Percentiles rank a stretch among this genome's conserved stretches.
These are phyloP conservation scores for Didymella pomorum DNA, from an alignment of 2,329 filamentous ascomycete genomes.

Conservation along the genomic window DNA sequence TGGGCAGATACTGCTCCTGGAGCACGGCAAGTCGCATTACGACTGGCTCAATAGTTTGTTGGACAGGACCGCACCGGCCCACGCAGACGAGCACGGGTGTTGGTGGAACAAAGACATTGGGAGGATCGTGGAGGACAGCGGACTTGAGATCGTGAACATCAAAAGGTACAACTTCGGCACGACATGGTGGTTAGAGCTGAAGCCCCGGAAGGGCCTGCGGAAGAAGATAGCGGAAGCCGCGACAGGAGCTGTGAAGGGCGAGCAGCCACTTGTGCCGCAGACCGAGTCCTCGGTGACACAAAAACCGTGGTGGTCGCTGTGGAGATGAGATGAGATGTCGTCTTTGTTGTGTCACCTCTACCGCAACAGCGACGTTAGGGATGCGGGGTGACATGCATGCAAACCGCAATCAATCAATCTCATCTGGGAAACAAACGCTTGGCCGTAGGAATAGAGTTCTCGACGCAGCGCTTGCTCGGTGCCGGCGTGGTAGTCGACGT, in stretches of 20 bases:
- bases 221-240: slow-evolving; percentile 24
- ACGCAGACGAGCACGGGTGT: slow-evolving; percentile 60
- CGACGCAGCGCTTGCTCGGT: slow-evolving; percentile 9
- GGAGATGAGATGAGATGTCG: slow-evolving; percentile 37
- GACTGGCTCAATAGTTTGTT: slow-evolving; percentile 58
- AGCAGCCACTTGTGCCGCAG: slow-evolving; percentile 28
- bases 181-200: slow-evolving; percentile 59
- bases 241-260: slow-evolving; percentile 20
- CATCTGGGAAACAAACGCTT: background rate
- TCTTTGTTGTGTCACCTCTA: slow-evolving; percentile 20
- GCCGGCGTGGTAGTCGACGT: slow-evolving; percentile 4
- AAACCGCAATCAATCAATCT: slow-evolving; percentile 13
- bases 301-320: slow-evolving; percentile 47
- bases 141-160: slow-evolving; percentile 57
- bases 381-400: slow-evolving; percentile 19
- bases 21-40: slow-evolving; percentile 60
- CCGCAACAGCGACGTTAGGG: slow-evolving; percentile 20
- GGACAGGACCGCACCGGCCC: slow-evolving; percentile 56
- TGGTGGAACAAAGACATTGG: slow-evolving; percentile 64
- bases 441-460: slow-evolving; percentile 10
- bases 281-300: slow-evolving; percentile 32
- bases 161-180: slow-evolving; percentile 59
- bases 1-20: slow-evolving; percentile 57
- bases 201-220: slow-evolving; percentile 47
- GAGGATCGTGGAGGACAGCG: slow-evolving; percentile 57